phyloP scores from a whole-genome alignment of 495 filamentous ascomycete genomes.

The Monascus purpureus region DNA sequence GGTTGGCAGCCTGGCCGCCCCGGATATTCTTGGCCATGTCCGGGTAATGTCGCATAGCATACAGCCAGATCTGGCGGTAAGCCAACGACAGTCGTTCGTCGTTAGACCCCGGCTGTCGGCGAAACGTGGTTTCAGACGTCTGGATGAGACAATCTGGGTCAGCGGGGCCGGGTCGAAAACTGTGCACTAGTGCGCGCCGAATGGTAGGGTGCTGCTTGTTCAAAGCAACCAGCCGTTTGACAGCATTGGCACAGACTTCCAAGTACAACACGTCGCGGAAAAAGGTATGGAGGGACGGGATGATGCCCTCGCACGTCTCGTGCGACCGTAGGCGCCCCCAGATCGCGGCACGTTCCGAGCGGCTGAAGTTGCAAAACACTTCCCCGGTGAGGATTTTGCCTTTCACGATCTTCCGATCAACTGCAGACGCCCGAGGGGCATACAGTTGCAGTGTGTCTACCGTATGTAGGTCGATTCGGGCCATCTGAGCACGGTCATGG shows the following conservation, averaged over 20 bases:
- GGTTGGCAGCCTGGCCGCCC: neutral
- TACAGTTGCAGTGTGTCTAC: conserved; percentile 3
- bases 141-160: conserved; percentile 8
- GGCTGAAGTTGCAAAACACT: conserved; percentile 8
- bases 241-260: conserved; percentile 10
- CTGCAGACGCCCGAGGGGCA: conserved; percentile 1
- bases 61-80: conserved; percentile 12
- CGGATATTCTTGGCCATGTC: conserved; percentile 6
- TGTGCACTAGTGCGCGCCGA: conserved; percentile 2
- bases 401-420: conserved; percentile 1
- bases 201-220: conserved; percentile 8
- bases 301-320: conserved; percentile 3
- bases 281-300: conserved; percentile 14
- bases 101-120: conserved; percentile 2
- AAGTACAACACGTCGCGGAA: conserved; percentile 21
- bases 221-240: conserved; percentile 12
- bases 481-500: conserved; percentile 2
- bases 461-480: conserved; percentile 1
- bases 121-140: conserved; percentile 8
- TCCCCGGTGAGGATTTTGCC: conserved; percentile 4
- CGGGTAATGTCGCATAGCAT: conserved; percentile 14
- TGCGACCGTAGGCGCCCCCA: conserved; percentile 2
- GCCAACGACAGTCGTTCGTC: conserved; percentile 6
- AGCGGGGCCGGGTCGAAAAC: conserved; percentile 2
- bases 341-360: conserved; percentile 7